phyloP scores from a whole-genome alignment of 2,329 filamentous ascomycete genomes.

The Xylaria polymorpha region DNA sequence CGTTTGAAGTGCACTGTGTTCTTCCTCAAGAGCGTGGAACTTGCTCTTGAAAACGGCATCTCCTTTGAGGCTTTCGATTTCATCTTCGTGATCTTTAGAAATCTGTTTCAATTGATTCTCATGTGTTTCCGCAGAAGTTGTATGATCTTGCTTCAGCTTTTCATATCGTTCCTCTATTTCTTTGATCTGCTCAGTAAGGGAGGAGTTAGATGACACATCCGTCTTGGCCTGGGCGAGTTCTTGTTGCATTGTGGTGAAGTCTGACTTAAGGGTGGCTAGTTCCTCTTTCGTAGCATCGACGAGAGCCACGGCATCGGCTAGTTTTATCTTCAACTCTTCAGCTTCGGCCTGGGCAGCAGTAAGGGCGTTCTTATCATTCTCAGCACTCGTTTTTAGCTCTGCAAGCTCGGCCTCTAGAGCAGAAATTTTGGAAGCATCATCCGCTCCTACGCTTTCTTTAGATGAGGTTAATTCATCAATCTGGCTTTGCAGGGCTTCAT shows the following conservation, averaged over 20 bases:
- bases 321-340: constrained; percentile 54
- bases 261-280: constrained; percentile 60
- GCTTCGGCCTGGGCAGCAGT: constrained; percentile 56
- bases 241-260: constrained; percentile 60
- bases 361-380: constrained; percentile 62
- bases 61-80: constrained; percentile 71
- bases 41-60: constrained; percentile 73
- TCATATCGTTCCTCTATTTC: constrained; percentile 52
- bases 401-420: constrained; percentile 64
- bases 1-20: constrained; percentile 61
- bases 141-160: constrained; percentile 62
- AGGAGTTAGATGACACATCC: constrained; percentile 52
- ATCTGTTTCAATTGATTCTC: constrained; percentile 68
- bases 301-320: constrained; percentile 47
- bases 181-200: constrained; percentile 44
- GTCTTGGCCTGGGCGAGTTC: constrained; percentile 61
- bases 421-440: constrained; percentile 59
- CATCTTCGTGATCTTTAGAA: constrained; percentile 71
- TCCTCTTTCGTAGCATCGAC: constrained; percentile 56
- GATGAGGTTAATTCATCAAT: constrained; percentile 64
- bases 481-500: constrained; percentile 66
- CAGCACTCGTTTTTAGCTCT: constrained; percentile 61
- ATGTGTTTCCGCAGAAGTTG: constrained; percentile 60
- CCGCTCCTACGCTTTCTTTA: constrained; percentile 59
- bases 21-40: constrained; percentile 68